Conservation (phyloP, 768 basidiomycete species). For the Rhodotorula babjevae region DNA sequence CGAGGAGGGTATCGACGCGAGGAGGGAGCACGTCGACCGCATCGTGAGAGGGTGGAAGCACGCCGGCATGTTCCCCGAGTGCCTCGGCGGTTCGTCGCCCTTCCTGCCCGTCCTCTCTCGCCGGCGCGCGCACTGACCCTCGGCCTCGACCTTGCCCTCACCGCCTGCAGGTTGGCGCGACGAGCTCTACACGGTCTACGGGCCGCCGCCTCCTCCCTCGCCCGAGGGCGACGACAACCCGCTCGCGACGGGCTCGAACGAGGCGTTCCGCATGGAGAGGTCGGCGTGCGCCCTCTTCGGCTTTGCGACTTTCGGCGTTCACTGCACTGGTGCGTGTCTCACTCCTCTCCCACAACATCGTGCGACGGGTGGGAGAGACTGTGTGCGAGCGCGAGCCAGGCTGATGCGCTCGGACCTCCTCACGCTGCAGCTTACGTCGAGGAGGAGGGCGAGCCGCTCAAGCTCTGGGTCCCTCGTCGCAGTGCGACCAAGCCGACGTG, state of each 20-base stretch:
- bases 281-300: conserved; percentile 85
- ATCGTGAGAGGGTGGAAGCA: conserved; percentile 46
- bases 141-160: conserved; percentile 15
- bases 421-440: conserved; percentile 31
- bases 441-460: conserved; percentile 58
- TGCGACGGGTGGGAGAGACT: too few relatives aligned
- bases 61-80: conserved; percentile 44
- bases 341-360: neutral
- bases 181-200: conserved; percentile 65
- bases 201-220: conserved; percentile 57
- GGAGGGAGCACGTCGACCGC: conserved; percentile 42
- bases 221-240: conserved; percentile 52
- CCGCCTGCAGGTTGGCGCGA: conserved; percentile 64
- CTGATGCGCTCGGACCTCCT: too few relatives aligned
- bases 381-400: neutral
- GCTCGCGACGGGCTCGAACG: conserved; percentile 54
- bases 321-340: conserved; percentile 58
- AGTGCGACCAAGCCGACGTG: conserved; percentile 83
- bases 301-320: conserved; percentile 83
- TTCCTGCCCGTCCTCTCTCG: too few relatives aligned
- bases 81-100: conserved; percentile 45
- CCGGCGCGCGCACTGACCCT: conserved; percentile 16
- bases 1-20: conserved; percentile 25
- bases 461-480: conserved; percentile 83
- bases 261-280: conserved; percentile 82